Percentiles rank a stretch among this genome's conserved stretches.
Evolutionary conservation across 2,329 filamentous ascomycete genomes (phyloP).

Genomic region (Ascochyta fabae): DNA sequence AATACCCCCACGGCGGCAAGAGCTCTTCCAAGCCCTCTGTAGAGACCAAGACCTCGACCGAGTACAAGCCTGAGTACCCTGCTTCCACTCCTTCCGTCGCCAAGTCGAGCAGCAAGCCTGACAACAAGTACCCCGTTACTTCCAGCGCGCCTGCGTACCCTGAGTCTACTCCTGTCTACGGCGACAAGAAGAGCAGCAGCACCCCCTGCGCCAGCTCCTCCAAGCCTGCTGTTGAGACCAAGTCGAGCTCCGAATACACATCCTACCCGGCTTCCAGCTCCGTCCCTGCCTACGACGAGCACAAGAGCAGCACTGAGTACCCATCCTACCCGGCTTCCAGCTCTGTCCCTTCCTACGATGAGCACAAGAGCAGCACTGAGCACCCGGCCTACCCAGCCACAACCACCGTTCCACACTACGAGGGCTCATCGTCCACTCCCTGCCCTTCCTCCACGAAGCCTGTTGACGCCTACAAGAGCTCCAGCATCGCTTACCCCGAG

Average conservation of each 20-base stretch:
- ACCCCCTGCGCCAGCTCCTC: background rate
- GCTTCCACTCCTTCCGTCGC: background rate
- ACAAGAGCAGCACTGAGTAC: background rate
- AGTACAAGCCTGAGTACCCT: slow-evolving; percentile 1
- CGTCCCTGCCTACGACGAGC: background rate
- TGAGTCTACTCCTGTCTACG: slow-evolving; percentile 5
- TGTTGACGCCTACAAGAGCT: slow-evolving; percentile 1
- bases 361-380: background rate
- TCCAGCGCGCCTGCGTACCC: slow-evolving; percentile 2
- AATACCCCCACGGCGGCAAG: slow-evolving; percentile 12
- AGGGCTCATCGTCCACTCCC: background rate
- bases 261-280: background rate
- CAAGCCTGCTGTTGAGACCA: background rate
- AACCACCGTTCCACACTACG: background rate
- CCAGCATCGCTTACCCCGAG: background rate
- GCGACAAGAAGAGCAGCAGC: background rate
- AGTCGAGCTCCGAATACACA: background rate
- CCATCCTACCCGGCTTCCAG: slow-evolving; percentile 4
- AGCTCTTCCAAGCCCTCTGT: background rate
- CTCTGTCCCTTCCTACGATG: background rate
- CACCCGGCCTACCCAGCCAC: slow-evolving; percentile 6
- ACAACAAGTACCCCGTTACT: slow-evolving; percentile 1
- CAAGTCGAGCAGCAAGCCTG: background rate
- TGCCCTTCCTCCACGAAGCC: slow-evolving; percentile 7
- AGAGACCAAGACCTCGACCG: background rate